These are phyloP conservation scores for Prunus mongolica DNA, from an alignment of 306 rosid genomes.

Conservation along the genomic window DNA sequence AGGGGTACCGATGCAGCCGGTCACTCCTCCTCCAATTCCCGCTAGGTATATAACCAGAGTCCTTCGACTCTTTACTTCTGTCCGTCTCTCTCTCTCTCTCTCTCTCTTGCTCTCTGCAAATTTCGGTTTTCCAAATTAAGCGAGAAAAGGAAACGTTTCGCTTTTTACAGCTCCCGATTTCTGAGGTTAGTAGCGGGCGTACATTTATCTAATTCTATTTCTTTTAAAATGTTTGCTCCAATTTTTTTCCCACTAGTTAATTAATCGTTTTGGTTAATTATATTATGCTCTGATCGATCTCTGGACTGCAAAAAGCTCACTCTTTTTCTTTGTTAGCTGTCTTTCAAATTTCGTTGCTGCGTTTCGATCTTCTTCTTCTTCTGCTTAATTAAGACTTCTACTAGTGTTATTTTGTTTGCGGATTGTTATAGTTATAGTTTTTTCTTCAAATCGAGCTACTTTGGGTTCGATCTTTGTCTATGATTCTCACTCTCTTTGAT, in stretches of 20 bases:
- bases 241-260: background rate
- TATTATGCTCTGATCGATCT: slow-evolving; percentile 43
- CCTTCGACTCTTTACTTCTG: background rate
- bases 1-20: slow-evolving; percentile 34
- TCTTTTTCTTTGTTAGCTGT: background rate
- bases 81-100: background rate
- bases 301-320: slow-evolving; percentile 18
- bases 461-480: slow-evolving; percentile 18
- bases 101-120: background rate
- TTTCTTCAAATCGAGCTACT: slow-evolving; percentile 17
- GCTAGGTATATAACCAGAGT: slow-evolving; percentile 31
- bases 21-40: slow-evolving; percentile 36
- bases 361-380: slow-evolving; percentile 22
- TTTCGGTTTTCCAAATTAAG: slow-evolving; percentile 16
- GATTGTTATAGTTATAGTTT: background rate
- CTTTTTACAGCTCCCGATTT: slow-evolving; percentile 31
- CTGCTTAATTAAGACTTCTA: slow-evolving; percentile 11
- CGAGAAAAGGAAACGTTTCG: slow-evolving; percentile 14
- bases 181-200: slow-evolving; percentile 46
- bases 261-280: background rate
- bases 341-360: background rate
- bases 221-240: background rate
- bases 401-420: slow-evolving; percentile 7
- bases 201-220: slow-evolving; percentile 19
- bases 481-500: background rate